Conservation (phyloP, 2,329 filamentous ascomycete genomes). For the Plenodomus biglobosus region DNA sequence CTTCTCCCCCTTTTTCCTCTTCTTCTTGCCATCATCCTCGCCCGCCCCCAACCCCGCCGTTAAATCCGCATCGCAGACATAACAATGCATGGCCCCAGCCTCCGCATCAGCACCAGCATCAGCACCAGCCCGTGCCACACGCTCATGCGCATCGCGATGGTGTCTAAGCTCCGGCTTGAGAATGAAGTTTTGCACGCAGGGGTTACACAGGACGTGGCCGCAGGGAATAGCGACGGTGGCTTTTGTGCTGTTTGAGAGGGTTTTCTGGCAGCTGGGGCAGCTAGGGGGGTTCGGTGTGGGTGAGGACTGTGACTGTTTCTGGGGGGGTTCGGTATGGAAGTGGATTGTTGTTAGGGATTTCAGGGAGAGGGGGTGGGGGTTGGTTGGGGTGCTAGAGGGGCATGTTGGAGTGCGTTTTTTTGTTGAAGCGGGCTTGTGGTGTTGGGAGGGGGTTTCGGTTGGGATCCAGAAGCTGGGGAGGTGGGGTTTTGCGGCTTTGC, state of each 20-base stretch:
- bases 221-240: constrained; percentile 84
- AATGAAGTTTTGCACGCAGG: constrained; percentile 84
- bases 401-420: constrained; percentile 72
- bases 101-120: constrained; percentile 54
- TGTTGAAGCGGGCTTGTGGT: constrained; percentile 49
- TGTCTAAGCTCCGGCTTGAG: constrained; percentile 45
- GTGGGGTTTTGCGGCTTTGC: constrained; percentile 62
- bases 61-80: constrained; percentile 83
- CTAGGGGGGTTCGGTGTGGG: constrained; percentile 67
- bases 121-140: too few relatives aligned
- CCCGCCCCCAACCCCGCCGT: constrained; percentile 46
- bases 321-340: constrained; percentile 71
- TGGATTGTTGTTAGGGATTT: constrained; percentile 74
- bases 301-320: constrained; percentile 50
- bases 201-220: constrained; percentile 86
- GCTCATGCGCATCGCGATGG: constrained; percentile 58
- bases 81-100: constrained; percentile 66
- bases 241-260: constrained; percentile 76
- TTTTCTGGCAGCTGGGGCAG: constrained; percentile 86
- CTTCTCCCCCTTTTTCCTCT: constrained; percentile 45
- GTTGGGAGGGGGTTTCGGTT: constrained; percentile 68
- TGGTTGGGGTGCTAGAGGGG: constrained; percentile 68
- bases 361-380: constrained; percentile 73
- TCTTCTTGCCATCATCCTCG: constrained; percentile 25
- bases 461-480: constrained; percentile 94